These are phyloP conservation scores for Falciphora oryzae DNA, from an alignment of 2,329 filamentous ascomycete species.

Conservation along the genomic window DNA sequence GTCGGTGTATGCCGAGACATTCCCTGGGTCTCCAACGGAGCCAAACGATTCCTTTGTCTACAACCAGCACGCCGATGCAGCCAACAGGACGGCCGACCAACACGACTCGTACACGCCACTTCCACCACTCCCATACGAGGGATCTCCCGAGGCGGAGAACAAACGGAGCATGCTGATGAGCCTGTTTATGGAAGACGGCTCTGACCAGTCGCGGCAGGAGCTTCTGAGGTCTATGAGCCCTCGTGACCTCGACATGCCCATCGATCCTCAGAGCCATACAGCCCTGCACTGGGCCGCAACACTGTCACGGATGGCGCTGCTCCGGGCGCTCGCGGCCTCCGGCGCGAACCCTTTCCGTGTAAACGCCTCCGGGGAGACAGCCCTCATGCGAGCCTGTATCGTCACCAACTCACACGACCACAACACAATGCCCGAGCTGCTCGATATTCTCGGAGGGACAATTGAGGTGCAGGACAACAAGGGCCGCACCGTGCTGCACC, in stretches of 20 bases:
- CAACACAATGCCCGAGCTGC: slow-evolving; percentile 79
- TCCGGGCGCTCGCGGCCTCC: slow-evolving; percentile 73
- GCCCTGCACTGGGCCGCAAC: slow-evolving; percentile 96
- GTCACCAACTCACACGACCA: slow-evolving; percentile 95
- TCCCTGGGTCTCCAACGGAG: slow-evolving; percentile 71
- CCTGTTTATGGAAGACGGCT: slow-evolving; percentile 70
- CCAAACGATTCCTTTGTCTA: slow-evolving; percentile 76
- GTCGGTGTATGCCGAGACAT: slow-evolving; percentile 36
- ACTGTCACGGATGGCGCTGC: slow-evolving; percentile 74
- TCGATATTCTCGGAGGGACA: slow-evolving; percentile 82
- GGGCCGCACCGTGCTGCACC: slow-evolving; percentile 87
- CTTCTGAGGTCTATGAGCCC: slow-evolving; percentile 70
- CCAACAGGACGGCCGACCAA: not conserved
- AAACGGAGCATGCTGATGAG: slow-evolving; percentile 79
- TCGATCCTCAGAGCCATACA: slow-evolving; percentile 83
- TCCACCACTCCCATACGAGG: slow-evolving; percentile 56
- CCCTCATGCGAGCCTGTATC: slow-evolving; percentile 84
- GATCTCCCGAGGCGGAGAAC: slow-evolving; percentile 62
- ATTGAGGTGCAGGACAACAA: slow-evolving; percentile 88
- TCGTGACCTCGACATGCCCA: slow-evolving; percentile 80
- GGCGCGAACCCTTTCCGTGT: slow-evolving; percentile 85
- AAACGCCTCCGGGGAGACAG: slow-evolving; percentile 85
- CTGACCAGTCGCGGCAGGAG: slow-evolving; percentile 60
- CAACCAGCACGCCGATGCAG: slow-evolving; percentile 39
- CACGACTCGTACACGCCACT: slow-evolving; percentile 54